Evolutionary conservation across 1,139 yeast species (phyloP).

Genomic region (Williopsis jadinii): DNA sequence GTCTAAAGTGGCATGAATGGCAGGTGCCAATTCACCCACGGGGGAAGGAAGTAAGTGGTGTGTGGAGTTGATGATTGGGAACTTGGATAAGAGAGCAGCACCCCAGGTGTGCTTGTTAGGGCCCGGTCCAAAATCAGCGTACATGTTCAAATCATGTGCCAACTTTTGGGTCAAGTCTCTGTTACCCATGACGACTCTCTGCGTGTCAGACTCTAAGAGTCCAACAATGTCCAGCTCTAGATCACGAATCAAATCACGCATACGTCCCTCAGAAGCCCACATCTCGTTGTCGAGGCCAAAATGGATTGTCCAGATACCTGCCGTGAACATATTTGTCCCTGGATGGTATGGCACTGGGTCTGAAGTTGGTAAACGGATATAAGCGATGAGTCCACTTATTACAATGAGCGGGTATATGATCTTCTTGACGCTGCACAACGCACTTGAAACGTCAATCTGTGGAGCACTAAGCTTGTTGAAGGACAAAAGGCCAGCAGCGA

Average conservation of each 20-base stretch:
- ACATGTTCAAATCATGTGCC: conserved; percentile 92
- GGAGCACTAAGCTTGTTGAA: conserved; percentile 2
- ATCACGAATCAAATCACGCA: conserved; percentile 76
- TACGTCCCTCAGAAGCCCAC: conserved; percentile 95
- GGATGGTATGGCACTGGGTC: conserved; percentile 73
- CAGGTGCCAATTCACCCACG: conserved; percentile 97
- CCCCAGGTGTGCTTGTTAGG: conserved; percentile 99
- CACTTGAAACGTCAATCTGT: conserved; percentile 1
- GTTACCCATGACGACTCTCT: conserved; percentile 89
- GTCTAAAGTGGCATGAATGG: conserved; percentile 91
- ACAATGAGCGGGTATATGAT: conserved; percentile 12
- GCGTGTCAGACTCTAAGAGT: conserved; percentile 86
- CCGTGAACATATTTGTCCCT: conserved; percentile 69
- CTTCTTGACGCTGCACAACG: conserved; percentile 15
- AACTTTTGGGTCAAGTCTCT: conserved; percentile 87
- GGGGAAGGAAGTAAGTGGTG: conserved; percentile 94
- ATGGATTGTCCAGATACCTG: conserved; percentile 98
- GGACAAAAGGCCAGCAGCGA: conserved; percentile 30
- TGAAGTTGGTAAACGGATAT: conserved; percentile 50
- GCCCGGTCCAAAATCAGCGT: conserved; percentile 95
- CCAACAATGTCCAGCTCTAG: conserved; percentile 90
- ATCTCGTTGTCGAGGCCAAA: conserved; percentile 94
- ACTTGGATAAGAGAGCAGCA: conserved; percentile 82
- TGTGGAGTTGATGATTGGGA: conserved; percentile 84
- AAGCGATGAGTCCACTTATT: conserved; percentile 35